Conservation (phyloP, 345 rosid genomes). For the Euclidium syriacum region DNA sequence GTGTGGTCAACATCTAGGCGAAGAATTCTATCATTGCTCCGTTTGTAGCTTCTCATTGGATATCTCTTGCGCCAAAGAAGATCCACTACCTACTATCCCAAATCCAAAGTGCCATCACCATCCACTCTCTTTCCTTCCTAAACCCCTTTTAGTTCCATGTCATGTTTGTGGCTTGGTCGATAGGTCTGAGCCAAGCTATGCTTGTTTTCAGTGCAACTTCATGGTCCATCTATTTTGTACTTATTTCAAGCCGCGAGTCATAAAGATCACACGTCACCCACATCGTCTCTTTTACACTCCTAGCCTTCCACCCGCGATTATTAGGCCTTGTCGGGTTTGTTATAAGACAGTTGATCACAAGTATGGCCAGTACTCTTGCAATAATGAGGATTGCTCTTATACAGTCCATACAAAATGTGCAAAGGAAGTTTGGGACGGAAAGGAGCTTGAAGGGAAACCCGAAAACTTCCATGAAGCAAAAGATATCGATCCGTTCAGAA, state of each 20-base stretch:
- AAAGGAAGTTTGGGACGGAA: not conserved
- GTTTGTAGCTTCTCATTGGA: not conserved
- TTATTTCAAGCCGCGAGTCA: not conserved
- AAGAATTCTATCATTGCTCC: not conserved
- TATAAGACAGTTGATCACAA: not conserved
- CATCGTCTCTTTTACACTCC: not conserved
- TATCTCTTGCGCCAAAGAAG: not conserved
- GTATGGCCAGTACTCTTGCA: not conserved
- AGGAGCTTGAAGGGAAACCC: not conserved
- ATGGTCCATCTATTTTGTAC: not conserved
- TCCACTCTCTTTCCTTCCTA: not conserved
- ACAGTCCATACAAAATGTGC: not conserved
- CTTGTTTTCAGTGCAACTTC: not conserved
- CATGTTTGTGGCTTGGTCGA: not conserved
- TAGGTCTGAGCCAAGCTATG: not conserved
- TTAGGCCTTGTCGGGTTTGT: not conserved
- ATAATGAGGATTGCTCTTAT: not conserved
- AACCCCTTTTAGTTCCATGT: not conserved
- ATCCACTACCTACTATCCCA: not conserved
- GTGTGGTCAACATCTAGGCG: not conserved
- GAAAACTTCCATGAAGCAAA: not conserved
- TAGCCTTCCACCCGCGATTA: not conserved
- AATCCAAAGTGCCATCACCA: not conserved
- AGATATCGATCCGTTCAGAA: not conserved
- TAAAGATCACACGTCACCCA: not conserved